Conservation (phyloP, 768 basidiomycete species). For the Dendrothele bispora region DNA sequence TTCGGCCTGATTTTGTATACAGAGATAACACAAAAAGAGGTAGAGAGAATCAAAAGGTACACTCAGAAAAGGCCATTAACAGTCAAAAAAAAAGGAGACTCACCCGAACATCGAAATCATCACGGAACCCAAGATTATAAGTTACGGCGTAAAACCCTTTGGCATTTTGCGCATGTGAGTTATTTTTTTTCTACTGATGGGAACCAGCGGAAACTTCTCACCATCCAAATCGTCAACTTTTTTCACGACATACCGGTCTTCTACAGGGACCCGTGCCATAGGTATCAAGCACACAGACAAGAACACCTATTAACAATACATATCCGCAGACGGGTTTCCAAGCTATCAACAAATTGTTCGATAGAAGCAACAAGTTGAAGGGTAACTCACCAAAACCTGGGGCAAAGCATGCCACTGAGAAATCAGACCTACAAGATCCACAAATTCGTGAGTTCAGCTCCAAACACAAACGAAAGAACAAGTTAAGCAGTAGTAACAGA, state of each 20-base stretch:
- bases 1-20: conserved; percentile 29
- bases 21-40: too few relatives aligned
- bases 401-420: conserved; percentile 71
- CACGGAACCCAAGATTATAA: conserved; percentile 60
- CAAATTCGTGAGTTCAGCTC: too few relatives aligned
- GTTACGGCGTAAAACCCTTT: conserved; percentile 61
- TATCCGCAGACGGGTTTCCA: background rate
- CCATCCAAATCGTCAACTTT: conserved; percentile 58
- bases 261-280: conserved; percentile 42
- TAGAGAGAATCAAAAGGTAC: background rate
- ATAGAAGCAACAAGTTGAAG: background rate
- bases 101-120: conserved; percentile 50
- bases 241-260: conserved; percentile 54
- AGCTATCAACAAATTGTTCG: too few relatives aligned
- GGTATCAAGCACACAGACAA: conserved; percentile 58
- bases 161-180: background rate
- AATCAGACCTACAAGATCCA: conserved; percentile 44
- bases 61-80: background rate
- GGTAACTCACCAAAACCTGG: conserved; percentile 50
- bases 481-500: background rate
- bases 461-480: too few relatives aligned
- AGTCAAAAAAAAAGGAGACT: background rate
- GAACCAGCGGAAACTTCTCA: conserved; percentile 41
- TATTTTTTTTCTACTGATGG: background rate
- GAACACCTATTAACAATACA: conserved; percentile 49